Percentiles rank a stretch among this genome's conserved stretches.
Evolutionary conservation across 352 stramenopile species (phyloP).

Genomic region (Phytophthora fragariaefolia): DNA sequence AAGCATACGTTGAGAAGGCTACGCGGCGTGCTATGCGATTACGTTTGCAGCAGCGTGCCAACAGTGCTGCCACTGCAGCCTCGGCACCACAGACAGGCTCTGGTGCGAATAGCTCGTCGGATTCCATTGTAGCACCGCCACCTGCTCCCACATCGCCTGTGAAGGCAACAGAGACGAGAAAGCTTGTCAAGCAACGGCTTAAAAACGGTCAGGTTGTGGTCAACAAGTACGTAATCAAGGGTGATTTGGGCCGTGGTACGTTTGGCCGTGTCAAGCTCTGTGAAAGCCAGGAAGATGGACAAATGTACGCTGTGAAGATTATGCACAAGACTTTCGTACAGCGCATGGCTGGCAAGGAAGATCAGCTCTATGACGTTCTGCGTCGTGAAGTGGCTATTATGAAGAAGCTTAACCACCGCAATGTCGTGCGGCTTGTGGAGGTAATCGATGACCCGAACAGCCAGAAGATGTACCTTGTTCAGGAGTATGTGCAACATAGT

Average conservation of each 20-base stretch:
- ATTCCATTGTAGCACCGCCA: constrained; percentile 41
- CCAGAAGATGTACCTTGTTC: constrained; percentile 96
- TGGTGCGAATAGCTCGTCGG: constrained; percentile 33
- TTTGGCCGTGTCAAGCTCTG: constrained; percentile 90
- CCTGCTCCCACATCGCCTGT: constrained; percentile 59
- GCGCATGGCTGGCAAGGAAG: constrained; percentile 86
- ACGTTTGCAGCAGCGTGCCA: constrained; percentile 67
- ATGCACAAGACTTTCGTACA: constrained; percentile 92
- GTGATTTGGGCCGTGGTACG: constrained; percentile 90
- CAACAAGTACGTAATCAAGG: constrained; percentile 95
- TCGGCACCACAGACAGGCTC: constrained; percentile 29
- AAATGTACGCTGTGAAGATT: constrained; percentile 91
- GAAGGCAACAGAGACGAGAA: constrained; percentile 79
- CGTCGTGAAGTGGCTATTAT: constrained; percentile 95
- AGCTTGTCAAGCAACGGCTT: constrained; percentile 82
- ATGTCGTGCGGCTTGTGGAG: constrained; percentile 94
- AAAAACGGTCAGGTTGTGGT: constrained; percentile 90
- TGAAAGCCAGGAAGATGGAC: constrained; percentile 77
- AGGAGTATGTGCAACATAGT: constrained; percentile 95
- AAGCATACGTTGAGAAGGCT: constrained; percentile 87
- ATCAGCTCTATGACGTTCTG: constrained; percentile 84
- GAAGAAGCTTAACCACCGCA: constrained; percentile 95
- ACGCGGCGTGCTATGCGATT: constrained; percentile 83
- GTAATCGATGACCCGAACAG: constrained; percentile 94
- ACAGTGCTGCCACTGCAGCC: constrained; percentile 27